These are phyloP conservation scores for Cubamyces sp. DNA, from an alignment of 768 basidiomycete genomes.

Conservation along the genomic window DNA sequence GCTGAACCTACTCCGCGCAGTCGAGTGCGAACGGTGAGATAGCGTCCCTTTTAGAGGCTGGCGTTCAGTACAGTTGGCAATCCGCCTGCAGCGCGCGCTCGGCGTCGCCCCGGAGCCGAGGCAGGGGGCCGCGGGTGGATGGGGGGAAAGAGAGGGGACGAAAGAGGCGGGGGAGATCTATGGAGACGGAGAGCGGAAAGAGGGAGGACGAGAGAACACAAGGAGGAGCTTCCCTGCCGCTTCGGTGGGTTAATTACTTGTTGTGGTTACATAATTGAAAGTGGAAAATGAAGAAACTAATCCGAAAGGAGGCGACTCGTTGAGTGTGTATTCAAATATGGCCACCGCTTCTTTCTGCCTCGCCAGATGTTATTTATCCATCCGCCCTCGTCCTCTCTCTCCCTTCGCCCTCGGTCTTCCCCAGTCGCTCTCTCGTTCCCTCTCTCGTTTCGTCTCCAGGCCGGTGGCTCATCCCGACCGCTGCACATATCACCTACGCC, in stretches of 20 bases:
- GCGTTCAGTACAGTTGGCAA: too few relatives aligned
- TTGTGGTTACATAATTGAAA: constrained; percentile 22
- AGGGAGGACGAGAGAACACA: constrained; percentile 6
- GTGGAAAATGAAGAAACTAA: constrained; percentile 22
- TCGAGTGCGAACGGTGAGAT: not conserved
- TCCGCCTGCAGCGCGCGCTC: too few relatives aligned
- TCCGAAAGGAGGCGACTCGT: constrained; percentile 26
- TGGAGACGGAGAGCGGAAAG: not conserved
- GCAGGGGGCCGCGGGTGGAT: not conserved
- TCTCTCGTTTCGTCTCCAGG: constrained; percentile 4
- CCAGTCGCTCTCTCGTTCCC: constrained; percentile 17
- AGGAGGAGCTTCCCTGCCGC: constrained; percentile 23
- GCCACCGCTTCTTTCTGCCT: constrained; percentile 25
- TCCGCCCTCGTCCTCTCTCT: constrained; percentile 4
- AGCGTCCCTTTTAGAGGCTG: too few relatives aligned
- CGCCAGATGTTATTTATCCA: constrained; percentile 29
- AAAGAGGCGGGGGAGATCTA: too few relatives aligned
- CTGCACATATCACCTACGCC: not conserved
- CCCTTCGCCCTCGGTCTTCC: constrained; percentile 17
- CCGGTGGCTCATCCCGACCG: not conserved
- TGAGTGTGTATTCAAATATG: constrained; percentile 25
- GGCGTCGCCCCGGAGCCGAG: not conserved
- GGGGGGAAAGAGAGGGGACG: not conserved
- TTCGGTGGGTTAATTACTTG: constrained; percentile 22
- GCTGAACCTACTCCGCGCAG: constrained; percentile 19